Conservation (phyloP, 768 basidiomycete species). For the Lactarius sp. region DNA sequence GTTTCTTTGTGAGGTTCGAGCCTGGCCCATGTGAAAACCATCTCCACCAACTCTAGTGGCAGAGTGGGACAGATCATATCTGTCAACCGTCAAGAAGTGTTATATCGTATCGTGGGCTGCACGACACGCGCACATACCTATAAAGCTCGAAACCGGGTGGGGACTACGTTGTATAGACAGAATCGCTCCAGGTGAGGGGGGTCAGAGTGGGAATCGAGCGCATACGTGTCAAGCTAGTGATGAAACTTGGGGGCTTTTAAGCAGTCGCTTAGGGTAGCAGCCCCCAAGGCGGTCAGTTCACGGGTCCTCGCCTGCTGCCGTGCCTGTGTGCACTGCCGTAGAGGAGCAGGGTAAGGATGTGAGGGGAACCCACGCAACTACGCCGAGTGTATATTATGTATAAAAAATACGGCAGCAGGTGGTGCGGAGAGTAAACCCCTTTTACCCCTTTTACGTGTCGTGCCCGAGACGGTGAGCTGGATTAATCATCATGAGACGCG, state of each 20-base stretch:
- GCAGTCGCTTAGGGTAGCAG: neutral
- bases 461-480: neutral
- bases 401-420: neutral
- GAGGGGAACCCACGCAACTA: neutral
- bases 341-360: too few species aligned
- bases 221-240: neutral
- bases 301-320: neutral
- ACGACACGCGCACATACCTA: neutral
- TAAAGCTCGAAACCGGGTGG: neutral
- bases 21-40: constrained; percentile 18
- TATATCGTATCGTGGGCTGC: neutral
- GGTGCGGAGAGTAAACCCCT: neutral
- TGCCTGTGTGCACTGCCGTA: neutral
- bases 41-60: constrained; percentile 18
- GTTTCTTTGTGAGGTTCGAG: constrained; percentile 5
- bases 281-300: neutral
- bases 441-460: constrained; percentile 11
- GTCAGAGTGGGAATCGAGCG: neutral
- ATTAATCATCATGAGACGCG: constrained; percentile 3
- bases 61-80: constrained; percentile 6
- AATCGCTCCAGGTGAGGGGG: neutral
- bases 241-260: neutral
- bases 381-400: neutral
- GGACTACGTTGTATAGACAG: neutral
- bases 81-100: neutral